These are phyloP conservation scores for Candida odintsovae DNA, from an alignment of 805 yeast species.

Conservation along the genomic window DNA sequence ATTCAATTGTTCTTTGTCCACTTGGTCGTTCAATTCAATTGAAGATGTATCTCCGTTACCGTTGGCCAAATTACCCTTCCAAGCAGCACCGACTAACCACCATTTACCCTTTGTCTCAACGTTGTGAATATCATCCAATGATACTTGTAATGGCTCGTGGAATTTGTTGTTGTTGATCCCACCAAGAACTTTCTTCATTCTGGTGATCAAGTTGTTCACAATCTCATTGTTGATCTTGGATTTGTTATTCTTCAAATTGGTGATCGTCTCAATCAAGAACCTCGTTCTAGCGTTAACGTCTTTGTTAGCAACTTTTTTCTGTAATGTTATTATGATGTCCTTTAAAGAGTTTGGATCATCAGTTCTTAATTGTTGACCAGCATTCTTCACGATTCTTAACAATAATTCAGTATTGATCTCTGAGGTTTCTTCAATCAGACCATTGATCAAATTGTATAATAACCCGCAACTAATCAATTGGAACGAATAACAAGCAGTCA, in stretches of 20 bases:
- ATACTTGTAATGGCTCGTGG: slow-evolving; percentile 77
- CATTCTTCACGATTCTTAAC: slow-evolving; percentile 61
- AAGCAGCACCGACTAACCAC: slow-evolving; percentile 99
- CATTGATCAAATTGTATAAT: slow-evolving; percentile 67
- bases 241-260: slow-evolving; percentile 83
- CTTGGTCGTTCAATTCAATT: slow-evolving; percentile 17
- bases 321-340: slow-evolving; percentile 62
- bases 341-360: slow-evolving; percentile 88
- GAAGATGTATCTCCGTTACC: slow-evolving; percentile 9
- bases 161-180: slow-evolving; percentile 38
- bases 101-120: slow-evolving; percentile 86
- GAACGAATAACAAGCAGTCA: slow-evolving; percentile 73
- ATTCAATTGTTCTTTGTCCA: slow-evolving; percentile 13
- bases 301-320: slow-evolving; percentile 31
- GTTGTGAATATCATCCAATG: slow-evolving; percentile 73
- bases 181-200: slow-evolving; percentile 62
- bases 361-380: slow-evolving; percentile 80
- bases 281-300: slow-evolving; percentile 57
- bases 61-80: slow-evolving; percentile 61
- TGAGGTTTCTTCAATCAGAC: slow-evolving; percentile 46
- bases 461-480: slow-evolving; percentile 70
- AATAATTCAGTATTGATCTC: slow-evolving; percentile 77
- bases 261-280: slow-evolving; percentile 79
- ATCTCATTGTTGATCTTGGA: slow-evolving; percentile 49
- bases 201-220: slow-evolving; percentile 43